These are phyloP conservation scores for Guadua angustifolia DNA, from an alignment of 176 grass and related monocot species.

Conservation along the genomic window DNA sequence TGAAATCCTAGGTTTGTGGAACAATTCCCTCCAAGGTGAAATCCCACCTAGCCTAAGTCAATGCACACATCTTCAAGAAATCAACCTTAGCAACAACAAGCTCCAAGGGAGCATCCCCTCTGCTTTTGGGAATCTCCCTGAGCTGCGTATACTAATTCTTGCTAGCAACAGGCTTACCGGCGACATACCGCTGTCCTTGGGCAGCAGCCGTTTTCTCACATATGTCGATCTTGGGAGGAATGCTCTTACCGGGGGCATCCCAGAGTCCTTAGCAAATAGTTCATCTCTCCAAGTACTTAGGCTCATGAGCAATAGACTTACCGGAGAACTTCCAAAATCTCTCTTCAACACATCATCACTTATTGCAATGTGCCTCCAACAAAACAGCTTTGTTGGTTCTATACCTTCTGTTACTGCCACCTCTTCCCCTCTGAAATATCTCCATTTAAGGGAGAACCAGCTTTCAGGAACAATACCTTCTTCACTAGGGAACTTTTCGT, in stretches of 20 bases:
- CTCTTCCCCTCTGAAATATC: neutral
- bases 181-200: constrained; percentile 40
- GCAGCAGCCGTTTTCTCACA: constrained; percentile 35
- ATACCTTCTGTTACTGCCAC: constrained; percentile 31
- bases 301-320: constrained; percentile 51
- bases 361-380: constrained; percentile 35
- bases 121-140: constrained; percentile 38
- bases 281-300: constrained; percentile 50
- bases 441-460: constrained; percentile 37
- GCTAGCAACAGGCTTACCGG: constrained; percentile 41
- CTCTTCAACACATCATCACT: constrained; percentile 50
- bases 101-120: constrained; percentile 53
- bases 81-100: constrained; percentile 53
- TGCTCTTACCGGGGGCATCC: constrained; percentile 46
- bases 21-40: constrained; percentile 39
- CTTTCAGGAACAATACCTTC: constrained; percentile 56
- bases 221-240: constrained; percentile 53
- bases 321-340: constrained; percentile 49
- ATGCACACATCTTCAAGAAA: constrained; percentile 33
- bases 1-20: constrained; percentile 24
- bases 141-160: constrained; percentile 41
- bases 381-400: constrained; percentile 29
- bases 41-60: constrained; percentile 47
- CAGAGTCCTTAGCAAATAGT: constrained; percentile 48
- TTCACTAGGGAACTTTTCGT: constrained; percentile 57